Evolutionary conservation across 106 monocot species (phyloP).

Genomic region (Xerophyta viscosa): DNA sequence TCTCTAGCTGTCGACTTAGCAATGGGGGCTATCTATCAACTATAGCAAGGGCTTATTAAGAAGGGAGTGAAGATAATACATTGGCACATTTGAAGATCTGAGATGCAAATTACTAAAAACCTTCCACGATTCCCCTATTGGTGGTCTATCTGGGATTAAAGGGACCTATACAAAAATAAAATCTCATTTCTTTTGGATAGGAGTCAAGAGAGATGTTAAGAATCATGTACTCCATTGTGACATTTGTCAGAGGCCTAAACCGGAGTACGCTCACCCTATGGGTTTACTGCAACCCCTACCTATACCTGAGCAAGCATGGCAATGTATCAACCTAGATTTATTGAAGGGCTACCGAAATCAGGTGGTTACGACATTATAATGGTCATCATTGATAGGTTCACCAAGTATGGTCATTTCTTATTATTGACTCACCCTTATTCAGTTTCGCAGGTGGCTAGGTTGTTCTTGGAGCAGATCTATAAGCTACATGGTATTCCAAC

Average conservation of each 20-base stretch:
- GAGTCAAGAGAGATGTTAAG: not conserved
- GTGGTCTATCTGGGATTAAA: no score
- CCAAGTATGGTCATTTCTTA: slow-evolving; percentile 1
- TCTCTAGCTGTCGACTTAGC: no score
- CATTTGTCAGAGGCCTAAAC: not conserved
- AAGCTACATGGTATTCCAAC: not conserved
- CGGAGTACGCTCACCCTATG: not conserved
- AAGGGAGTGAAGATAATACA: no score
- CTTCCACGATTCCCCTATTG: no score
- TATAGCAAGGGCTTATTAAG: no score
- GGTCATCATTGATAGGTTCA: not conserved
- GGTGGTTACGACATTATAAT: not conserved
- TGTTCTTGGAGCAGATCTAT: not conserved
- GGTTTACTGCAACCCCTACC: not conserved
- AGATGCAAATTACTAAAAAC: no score
- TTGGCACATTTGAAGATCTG: no score
- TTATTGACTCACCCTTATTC: not conserved
- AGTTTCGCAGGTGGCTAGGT: not conserved
- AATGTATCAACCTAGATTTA: not conserved
- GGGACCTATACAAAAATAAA: no score
- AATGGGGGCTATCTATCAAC: no score
- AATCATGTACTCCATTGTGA: not conserved
- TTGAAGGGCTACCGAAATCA: not conserved
- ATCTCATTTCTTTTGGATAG: no score
- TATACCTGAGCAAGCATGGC: not conserved